phyloP scores from a whole-genome alignment of 345 rosid species.

The Geranium rotundifolium region DNA sequence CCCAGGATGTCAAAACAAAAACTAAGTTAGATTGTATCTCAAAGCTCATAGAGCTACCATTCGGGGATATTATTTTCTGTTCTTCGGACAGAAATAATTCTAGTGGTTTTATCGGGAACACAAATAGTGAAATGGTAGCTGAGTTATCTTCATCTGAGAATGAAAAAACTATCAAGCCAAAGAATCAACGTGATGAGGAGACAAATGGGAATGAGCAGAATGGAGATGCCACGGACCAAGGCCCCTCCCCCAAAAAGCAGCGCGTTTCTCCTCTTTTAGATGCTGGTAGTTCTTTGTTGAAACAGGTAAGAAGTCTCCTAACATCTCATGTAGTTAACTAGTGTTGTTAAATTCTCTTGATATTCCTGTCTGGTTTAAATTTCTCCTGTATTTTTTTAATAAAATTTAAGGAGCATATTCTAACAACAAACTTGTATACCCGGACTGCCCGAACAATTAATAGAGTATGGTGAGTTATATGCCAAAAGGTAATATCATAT shows the following conservation, averaged over 20 bases:
- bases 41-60: slow-evolving; percentile 81
- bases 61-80: slow-evolving; percentile 55
- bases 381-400: background rate
- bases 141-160: slow-evolving; percentile 21
- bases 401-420: background rate
- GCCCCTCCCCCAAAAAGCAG: slow-evolving; percentile 47
- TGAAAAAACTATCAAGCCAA: slow-evolving; percentile 20
- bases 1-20: slow-evolving; percentile 63
- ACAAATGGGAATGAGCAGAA: slow-evolving; percentile 23
- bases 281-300: slow-evolving; percentile 51
- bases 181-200: slow-evolving; percentile 21
- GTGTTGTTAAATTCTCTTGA: background rate
- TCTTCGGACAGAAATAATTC: slow-evolving; percentile 27
- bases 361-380: background rate
- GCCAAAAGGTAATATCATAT: background rate
- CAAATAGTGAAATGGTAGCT: slow-evolving; percentile 17
- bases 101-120: slow-evolving; percentile 11
- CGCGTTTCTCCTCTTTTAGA: slow-evolving; percentile 28
- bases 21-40: slow-evolving; percentile 67
- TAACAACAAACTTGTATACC: background rate
- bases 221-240: slow-evolving; percentile 31
- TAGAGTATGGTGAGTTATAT: background rate
- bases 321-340: background rate
- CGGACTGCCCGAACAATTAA: background rate
- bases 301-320: slow-evolving; percentile 40